Base-by-base conservation (phyloP, 2,329 filamentous ascomycete species). In the Fusarium nodosum region DNA sequence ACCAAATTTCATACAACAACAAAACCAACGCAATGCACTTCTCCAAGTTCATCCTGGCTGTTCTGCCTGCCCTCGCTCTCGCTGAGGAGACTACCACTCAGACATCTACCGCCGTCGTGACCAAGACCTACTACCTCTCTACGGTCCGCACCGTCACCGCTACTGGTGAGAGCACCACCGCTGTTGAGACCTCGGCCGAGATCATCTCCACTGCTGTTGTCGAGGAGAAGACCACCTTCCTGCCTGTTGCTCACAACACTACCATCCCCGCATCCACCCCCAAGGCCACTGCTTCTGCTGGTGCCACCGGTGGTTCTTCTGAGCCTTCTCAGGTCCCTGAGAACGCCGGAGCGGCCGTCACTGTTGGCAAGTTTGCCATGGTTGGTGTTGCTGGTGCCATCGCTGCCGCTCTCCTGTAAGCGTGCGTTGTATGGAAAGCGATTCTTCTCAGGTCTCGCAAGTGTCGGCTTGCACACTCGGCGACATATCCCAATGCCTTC, bases 11-110 rank as follows among this genome's bases (percentile, higher is more conserved):
- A 60, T 51, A 52, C 28, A 39, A 41, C 48, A 61, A 72, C 55
- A 44, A 50, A 53, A 64, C 53, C 20, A 62, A 68, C 73, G 77
- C 61, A 56, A 82, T 82, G 80, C 80, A 80, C 47, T 72, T 81
- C 71, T 76, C 77, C 46, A 78, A 82, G 31, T 72, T 88, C 64
- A 60, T 84, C 74, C 76, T 85, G 64, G 82, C 83, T 64, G 76
- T 85, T 67, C 81, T 89, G 75, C 86, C 87, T 72, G 80, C 86
- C 55, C 76, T 88, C 74, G 87, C 85, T 63, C 72, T 86, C 54
- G 86, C 86, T 15, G 60, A 70, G 54, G 68, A 55, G 22, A 81
- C 82, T 44, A 81, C 83, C 20, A 85, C 83, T 24, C 80, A 79
- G 48, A 88, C 86, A 20, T 81, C 81, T 28, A 88, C 86, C 41